Percentiles rank a stretch among this genome's conserved stretches.
phyloP scores from a whole-genome alignment of 352 stramenopile species.

The Phytopythium chamaehyphon region DNA sequence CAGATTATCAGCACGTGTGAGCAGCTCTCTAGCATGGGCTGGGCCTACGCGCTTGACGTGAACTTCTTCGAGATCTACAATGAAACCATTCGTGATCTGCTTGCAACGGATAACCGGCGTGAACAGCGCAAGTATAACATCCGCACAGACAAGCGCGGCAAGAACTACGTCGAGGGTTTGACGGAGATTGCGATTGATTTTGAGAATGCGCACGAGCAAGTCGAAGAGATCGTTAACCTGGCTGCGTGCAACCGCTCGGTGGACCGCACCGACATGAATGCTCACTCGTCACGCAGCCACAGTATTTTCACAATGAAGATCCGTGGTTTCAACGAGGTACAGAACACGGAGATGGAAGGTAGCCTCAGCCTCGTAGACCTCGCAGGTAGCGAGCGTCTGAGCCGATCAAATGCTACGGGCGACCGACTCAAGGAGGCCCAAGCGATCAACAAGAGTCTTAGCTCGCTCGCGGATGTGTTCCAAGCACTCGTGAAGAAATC shows the following conservation, averaged over 20 bases:
- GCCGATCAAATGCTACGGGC: conserved; percentile 89
- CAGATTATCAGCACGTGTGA: conserved; percentile 78
- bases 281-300: conserved; percentile 96
- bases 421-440: conserved; percentile 96
- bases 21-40: conserved; percentile 80
- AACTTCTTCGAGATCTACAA: conserved; percentile 99
- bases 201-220: conserved; percentile 74
- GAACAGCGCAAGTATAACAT: conserved; percentile 75
- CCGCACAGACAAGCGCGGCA: conserved; percentile 71
- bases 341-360: conserved; percentile 90
- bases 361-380: conserved; percentile 92
- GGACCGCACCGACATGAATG: conserved; percentile 98
- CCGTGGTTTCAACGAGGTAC: conserved; percentile 76
- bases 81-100: conserved; percentile 97
- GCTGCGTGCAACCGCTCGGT: conserved; percentile 95
- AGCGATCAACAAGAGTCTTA: conserved; percentile 99
- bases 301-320: conserved; percentile 98
- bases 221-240: conserved; percentile 85
- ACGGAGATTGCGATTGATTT: conserved; percentile 79
- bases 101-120: conserved; percentile 56
- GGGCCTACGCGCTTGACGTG: conserved; percentile 95
- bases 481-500: conserved; percentile 95
- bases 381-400: conserved; percentile 96
- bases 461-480: conserved; percentile 98
- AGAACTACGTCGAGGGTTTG: conserved; percentile 88